Evolutionary conservation across 2,329 filamentous ascomycete species (phyloP), one percentile per base, ranked within the genome.

Genomic region (Ophiostoma angusticollis): DNA sequence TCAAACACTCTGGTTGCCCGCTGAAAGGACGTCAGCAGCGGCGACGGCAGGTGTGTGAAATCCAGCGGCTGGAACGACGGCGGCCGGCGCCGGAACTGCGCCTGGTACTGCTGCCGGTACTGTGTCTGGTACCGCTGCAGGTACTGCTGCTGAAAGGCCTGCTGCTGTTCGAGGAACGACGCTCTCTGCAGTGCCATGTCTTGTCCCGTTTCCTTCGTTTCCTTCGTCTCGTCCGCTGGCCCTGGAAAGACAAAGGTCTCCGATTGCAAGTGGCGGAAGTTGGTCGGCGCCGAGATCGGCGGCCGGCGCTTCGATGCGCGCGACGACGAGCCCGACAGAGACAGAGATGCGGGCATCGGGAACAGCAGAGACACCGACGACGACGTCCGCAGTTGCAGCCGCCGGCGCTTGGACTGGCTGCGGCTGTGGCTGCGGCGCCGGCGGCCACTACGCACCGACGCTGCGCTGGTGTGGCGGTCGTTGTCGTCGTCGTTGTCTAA

Each of bases 221-320:
- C 23, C 23, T 6, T 24, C 24, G 21, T 18, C 13, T 37, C 13
- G 4, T 29, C 39, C 3, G 42, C 38, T 11, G 42, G 31, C 12
- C 34, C 19, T 4, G 46, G 46, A 25, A 46, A 48, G 3, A 28
- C 32, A 32, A 40, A 45, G 0, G 42, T 38, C 3, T 40, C 45
- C 14, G 67, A 68, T 39, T 68, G 58, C 35, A 78, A 48, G 57
- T 78, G 74, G 33, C 67, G 68, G 50, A 79, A 79, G 53, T 78
- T 62, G 34, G 66, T 66, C 4, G 74, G 74, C 16, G 62, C 62
- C 30, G 73, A 76, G 49, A 79, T 78, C 43, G 62, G 61, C 52
- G 68, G 67, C 54, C 68, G 62, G 55, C 65, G 70, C 5, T 17
- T 14, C 6, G n/a, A 11, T 51, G 65, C 57, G 35, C 61, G 57